Evolutionary conservation across 805 yeast species (phyloP), one percentile per base, ranked within the genome.

Genomic region (Candida chauliodis): DNA sequence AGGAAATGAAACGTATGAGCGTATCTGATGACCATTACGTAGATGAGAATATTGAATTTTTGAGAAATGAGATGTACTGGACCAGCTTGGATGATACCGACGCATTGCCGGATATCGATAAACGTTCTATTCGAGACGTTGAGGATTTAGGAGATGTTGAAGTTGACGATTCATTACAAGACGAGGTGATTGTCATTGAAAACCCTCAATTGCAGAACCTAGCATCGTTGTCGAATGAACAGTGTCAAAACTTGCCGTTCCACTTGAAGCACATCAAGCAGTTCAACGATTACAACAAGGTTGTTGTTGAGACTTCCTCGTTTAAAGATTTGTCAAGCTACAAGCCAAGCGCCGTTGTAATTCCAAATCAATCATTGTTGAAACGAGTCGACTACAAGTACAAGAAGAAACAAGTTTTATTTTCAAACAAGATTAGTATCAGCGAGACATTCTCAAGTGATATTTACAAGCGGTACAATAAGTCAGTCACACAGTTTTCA

Each of bases 401-500:
- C 8, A 13, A 16, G 9, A 45, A 43, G 27, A 61, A 63, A 39
- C 53, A 49, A 37, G 77, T 71, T 13, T 48, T 45, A 30, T 79
- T 79, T 48, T 64, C 77, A 7, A 68, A 73, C 40, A 63, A 65
- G 42, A 61, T 78, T 24, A 62, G 50, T 34, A 64, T 77, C 32
- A 73, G 73, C 44, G 75, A 75, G 37, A 78, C 86, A 1, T 72
- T 64, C 47, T 67, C 82, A 1, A 61, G 79, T 3, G 58, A 59
- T 8, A 56, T 65, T 45, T 81, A 81, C 52, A 73, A 76, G 48
- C 66, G 87, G 36, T 71, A 63, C 63, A 80, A 70, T 56, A 67
- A 59, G 54, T 63, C 62, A 8, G 71, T 76, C 41, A 76, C 78
- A 24, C 76, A 69, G 56, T 73, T 71, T 52, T 60, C 75, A 43